Percentiles rank a stretch among this genome's conserved stretches.
Conservation (phyloP, 108 stramenopile species). For the Skeletonema grethae region DNA sequence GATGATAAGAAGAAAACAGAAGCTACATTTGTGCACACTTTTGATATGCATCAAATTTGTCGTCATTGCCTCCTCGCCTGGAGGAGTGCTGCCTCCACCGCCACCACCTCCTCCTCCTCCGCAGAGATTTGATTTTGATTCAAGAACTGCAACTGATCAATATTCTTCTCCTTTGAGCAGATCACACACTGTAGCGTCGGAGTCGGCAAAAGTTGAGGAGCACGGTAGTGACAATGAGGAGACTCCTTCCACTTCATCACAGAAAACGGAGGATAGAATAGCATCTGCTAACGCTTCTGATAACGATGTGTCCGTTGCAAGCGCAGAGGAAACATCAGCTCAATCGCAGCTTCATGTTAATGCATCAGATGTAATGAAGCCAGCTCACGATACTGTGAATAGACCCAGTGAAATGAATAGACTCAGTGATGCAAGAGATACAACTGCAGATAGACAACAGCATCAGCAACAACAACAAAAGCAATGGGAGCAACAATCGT, state of each 20-base stretch:
- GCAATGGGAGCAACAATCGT: constrained; percentile 9
- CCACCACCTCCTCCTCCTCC: neutral
- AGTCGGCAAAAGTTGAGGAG: neutral
- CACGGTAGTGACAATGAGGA: neutral
- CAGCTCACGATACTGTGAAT: neutral
- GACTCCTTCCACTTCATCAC: neutral
- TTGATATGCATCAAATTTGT: neutral
- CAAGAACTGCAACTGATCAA: neutral
- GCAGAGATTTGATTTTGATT: neutral
- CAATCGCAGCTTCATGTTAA: neutral
- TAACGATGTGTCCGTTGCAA: neutral
- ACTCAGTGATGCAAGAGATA: neutral
- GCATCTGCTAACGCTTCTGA: neutral
- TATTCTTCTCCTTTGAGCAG: neutral
- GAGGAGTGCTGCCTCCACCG: neutral
- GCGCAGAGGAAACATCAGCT: neutral
- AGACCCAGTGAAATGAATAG: neutral
- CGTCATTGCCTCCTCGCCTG: neutral
- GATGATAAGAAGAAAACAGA: neutral
- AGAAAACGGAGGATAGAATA: neutral
- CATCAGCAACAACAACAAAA: constrained; percentile 10
- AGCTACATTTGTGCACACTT: neutral
- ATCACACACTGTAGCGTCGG: neutral
- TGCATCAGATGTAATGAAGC: neutral
- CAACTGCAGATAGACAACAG: neutral